Percentiles rank a stretch among this genome's conserved stretches.
These are phyloP conservation scores for Hydnum rufescens DNA, from an alignment of 768 basidiomycete genomes.

Conservation along the genomic window DNA sequence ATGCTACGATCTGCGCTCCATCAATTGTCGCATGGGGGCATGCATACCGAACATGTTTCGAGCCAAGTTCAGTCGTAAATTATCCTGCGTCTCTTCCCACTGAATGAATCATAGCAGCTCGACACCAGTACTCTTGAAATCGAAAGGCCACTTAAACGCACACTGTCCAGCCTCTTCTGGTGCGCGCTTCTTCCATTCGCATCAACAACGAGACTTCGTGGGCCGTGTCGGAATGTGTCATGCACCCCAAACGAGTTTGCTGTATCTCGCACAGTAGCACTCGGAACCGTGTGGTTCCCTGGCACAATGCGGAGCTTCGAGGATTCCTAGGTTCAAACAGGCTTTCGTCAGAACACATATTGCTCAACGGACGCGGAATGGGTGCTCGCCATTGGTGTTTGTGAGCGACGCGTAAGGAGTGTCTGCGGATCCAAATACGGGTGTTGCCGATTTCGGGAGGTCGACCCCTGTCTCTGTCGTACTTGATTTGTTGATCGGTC, in stretches of 20 bases:
- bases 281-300: conserved; percentile 21
- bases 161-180: conserved; percentile 57
- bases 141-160: conserved; percentile 20
- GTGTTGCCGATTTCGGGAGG: no score
- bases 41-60: conserved; percentile 73
- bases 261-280: conserved; percentile 46
- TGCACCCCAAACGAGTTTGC: conserved; percentile 66
- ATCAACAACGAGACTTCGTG: conserved; percentile 60
- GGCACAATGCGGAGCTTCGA: conserved; percentile 39
- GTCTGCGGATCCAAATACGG: no score
- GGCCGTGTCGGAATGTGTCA: conserved; percentile 73
- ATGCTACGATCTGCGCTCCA: conserved; percentile 78
- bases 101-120: no score
- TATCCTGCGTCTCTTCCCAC: conserved; percentile 93
- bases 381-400: no score
- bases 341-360: no score
- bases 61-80: conserved; percentile 63
- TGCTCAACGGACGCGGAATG: no score
- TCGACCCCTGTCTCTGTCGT: no score
- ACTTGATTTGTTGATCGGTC: no score
- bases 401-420: no score
- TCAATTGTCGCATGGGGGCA: conserved; percentile 71
- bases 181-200: conserved; percentile 40
- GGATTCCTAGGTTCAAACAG: conserved; percentile 1
- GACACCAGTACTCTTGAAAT: neutral